phyloP scores from a whole-genome alignment of 192 early-diverging fungal species.

The Coemansia umbellata region DNA sequence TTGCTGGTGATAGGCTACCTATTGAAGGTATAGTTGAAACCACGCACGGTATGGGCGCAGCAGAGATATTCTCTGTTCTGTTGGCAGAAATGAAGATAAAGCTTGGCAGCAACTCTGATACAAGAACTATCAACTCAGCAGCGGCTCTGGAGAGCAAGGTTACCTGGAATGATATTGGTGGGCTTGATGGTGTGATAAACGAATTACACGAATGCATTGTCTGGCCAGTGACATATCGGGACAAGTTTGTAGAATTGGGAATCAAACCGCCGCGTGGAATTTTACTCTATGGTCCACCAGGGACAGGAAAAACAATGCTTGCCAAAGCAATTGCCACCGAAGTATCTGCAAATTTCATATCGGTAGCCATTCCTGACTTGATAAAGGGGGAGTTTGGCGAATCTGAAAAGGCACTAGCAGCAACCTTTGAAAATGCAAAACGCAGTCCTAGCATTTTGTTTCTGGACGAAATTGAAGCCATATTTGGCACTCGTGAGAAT shows the following conservation, averaged over 20 bases:
- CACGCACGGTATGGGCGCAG: constrained; percentile 20
- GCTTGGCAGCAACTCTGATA: background rate
- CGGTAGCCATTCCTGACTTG: constrained; percentile 74
- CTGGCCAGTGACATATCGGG: constrained; percentile 68
- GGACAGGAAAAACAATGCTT: constrained; percentile 90
- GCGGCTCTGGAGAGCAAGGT: background rate
- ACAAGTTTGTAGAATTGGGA: constrained; percentile 63
- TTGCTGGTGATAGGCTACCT: background rate
- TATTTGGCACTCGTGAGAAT: constrained; percentile 71
- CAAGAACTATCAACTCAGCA: background rate
- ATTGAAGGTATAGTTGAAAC: background rate
- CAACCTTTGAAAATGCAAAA: constrained; percentile 67
- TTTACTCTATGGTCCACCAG: constrained; percentile 82
- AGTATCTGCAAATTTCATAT: constrained; percentile 74
- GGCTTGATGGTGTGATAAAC: constrained; percentile 65
- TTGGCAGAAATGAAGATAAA: background rate
- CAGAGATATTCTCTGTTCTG: constrained; percentile 22
- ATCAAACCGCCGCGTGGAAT: constrained; percentile 77
- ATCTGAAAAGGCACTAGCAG: constrained; percentile 86
- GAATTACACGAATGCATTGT: constrained; percentile 71
- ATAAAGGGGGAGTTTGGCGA: constrained; percentile 90
- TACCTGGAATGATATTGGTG: constrained; percentile 79
- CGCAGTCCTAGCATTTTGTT: constrained; percentile 82
- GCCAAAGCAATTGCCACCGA: constrained; percentile 82
- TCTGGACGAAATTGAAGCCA: constrained; percentile 89